Conservation (phyloP, 176 grass and related monocot species). For the Zizania latifolia region DNA sequence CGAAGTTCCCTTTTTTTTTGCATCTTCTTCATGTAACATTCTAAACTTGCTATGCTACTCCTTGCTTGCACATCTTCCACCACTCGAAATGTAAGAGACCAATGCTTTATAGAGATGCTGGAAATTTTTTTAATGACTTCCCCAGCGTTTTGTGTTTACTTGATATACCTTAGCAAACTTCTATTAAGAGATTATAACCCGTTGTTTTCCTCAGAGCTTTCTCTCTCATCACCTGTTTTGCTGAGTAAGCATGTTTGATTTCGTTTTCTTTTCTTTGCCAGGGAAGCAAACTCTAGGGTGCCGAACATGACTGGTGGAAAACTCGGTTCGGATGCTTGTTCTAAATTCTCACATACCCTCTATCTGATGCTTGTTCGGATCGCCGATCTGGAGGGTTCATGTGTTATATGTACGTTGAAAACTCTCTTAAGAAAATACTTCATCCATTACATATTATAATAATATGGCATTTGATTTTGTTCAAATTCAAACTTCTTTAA, state of each 20-base stretch:
- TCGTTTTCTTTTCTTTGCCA: slow-evolving; percentile 9
- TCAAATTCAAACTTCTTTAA: too few relatives aligned
- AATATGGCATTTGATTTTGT: too few relatives aligned
- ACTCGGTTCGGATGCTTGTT: too few relatives aligned
- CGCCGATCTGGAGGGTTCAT: too few relatives aligned
- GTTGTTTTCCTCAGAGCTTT: not conserved
- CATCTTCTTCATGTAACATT: slow-evolving; percentile 3
- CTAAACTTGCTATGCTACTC: slow-evolving; percentile 4
- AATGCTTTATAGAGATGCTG: slow-evolving; percentile 44
- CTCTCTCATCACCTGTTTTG: not conserved
- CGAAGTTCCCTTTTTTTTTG: slow-evolving; percentile 38
- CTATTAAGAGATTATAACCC: not conserved
- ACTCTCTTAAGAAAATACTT: too few relatives aligned
- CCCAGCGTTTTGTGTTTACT: not conserved
- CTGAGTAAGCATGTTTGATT: not conserved
- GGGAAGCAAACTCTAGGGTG: slow-evolving; percentile 33
- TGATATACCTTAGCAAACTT: not conserved
- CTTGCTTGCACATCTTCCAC: not conserved
- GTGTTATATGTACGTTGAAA: not conserved
- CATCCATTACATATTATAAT: too few relatives aligned
- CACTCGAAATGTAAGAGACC: slow-evolving; percentile 30
- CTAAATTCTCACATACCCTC: too few relatives aligned
- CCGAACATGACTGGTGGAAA: not conserved
- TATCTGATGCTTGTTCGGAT: too few relatives aligned
- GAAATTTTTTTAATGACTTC: slow-evolving; percentile 27